A percentile compares a stretch with the other conserved stretches of the same genome.
Evolutionary conservation across 2,329 filamentous ascomycete species (phyloP).

Genomic region (Didymella pomorum): DNA sequence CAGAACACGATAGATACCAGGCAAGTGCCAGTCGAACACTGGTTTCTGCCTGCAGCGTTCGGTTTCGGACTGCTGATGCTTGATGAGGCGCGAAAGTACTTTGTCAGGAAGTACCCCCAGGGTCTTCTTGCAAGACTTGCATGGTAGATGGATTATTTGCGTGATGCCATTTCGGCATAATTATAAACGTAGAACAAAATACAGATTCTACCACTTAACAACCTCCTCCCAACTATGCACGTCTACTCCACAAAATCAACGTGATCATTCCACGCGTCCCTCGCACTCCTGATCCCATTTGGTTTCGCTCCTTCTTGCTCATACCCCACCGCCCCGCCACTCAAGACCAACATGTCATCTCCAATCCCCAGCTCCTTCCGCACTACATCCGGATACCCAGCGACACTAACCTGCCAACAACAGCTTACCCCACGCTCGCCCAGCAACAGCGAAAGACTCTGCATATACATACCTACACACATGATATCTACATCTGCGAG

Average conservation of each 20-base stretch:
- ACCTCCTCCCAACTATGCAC: not conserved
- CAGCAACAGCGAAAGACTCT: slow-evolving; percentile 31
- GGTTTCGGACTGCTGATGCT: slow-evolving; percentile 69
- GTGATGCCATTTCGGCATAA: not conserved
- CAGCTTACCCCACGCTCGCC: slow-evolving; percentile 30
- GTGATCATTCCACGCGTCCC: slow-evolving; percentile 2
- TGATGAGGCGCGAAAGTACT: slow-evolving; percentile 72
- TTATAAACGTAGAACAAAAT: not conserved
- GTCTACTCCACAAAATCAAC: slow-evolving; percentile 4
- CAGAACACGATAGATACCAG: slow-evolving; percentile 69
- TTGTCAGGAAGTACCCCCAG: slow-evolving; percentile 66
- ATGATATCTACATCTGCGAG: slow-evolving; percentile 27
- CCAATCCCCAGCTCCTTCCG: slow-evolving; percentile 25
- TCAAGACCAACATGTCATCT: slow-evolving; percentile 27
- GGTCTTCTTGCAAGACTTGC: slow-evolving; percentile 67
- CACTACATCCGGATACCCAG: slow-evolving; percentile 34
- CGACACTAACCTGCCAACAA: slow-evolving; percentile 31
- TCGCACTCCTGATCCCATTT: slow-evolving; percentile 11
- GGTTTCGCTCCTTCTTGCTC: slow-evolving; percentile 11
- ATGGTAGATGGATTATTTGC: slow-evolving; percentile 59
- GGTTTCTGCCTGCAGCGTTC: slow-evolving; percentile 78
- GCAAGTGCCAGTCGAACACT: slow-evolving; percentile 73
- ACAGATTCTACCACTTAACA: not conserved
- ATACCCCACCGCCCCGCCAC: slow-evolving; percentile 36
- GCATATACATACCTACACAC: slow-evolving; percentile 36